Percentiles rank a stretch among this genome's conserved stretches.
These are phyloP conservation scores for Ceratobasidium sp. DNA, from an alignment of 1,284 basidiomycete genomes.

Conservation along the genomic window DNA sequence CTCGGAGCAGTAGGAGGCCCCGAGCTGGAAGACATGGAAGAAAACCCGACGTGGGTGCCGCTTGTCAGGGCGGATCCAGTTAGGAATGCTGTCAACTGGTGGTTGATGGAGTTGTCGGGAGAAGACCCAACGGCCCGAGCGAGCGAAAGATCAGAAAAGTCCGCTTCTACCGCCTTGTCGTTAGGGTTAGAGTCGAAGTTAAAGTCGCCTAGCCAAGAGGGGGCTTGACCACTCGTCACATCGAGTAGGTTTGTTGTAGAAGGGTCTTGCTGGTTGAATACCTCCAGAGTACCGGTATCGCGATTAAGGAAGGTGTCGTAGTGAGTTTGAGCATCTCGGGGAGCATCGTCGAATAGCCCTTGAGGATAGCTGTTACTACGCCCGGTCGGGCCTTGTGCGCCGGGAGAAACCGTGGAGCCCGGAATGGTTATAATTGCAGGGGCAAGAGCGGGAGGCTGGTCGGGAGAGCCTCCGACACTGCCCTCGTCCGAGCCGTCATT, in stretches of 20 bases:
- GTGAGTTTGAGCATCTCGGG: conserved; percentile 41
- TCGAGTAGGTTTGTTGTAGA: conserved; percentile 19
- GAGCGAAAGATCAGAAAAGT: conserved; percentile 11
- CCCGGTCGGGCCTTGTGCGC: conserved; percentile 1
- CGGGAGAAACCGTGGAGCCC: neutral
- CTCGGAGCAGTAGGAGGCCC: conserved; percentile 16
- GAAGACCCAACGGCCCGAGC: conserved; percentile 16
- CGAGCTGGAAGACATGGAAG: neutral
- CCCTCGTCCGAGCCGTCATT: conserved; percentile 17
- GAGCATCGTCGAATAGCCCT: conserved; percentile 49
- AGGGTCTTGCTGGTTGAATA: conserved; percentile 26
- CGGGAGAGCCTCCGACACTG: neutral
- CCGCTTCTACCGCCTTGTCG: neutral
- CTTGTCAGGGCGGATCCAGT: conserved; percentile 18
- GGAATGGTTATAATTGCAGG: conserved; percentile 25
- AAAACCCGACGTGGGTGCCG: conserved; percentile 35
- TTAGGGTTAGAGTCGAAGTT: conserved; percentile 1
- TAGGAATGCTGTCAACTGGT: conserved; percentile 27
- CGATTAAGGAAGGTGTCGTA: conserved; percentile 35
- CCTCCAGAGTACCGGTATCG: conserved; percentile 29
- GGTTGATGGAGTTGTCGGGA: neutral
- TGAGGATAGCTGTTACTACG: neutral
- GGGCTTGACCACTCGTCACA: conserved; percentile 20
- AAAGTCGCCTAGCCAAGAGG: conserved; percentile 27
- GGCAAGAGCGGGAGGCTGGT: conserved; percentile 32